These are phyloP conservation scores for Aspergillus latus DNA, from an alignment of 2,329 filamentous ascomycete genomes.

Conservation along the genomic window DNA sequence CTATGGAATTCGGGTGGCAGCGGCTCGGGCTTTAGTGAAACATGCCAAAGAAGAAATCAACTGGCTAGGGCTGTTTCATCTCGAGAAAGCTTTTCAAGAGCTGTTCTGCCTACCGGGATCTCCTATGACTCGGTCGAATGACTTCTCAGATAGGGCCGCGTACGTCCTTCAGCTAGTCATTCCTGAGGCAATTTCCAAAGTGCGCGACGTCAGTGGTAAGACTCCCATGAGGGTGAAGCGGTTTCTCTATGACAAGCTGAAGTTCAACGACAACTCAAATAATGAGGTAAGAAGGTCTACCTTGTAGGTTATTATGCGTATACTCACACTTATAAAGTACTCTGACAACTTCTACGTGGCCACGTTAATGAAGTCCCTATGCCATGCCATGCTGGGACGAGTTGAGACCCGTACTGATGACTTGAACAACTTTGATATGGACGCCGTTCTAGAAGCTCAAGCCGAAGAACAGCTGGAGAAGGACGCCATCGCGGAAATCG, in stretches of 20 bases:
- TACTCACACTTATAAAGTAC: conserved; percentile 49
- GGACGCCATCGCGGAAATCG: conserved; percentile 61
- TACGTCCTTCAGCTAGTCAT: conserved; percentile 86
- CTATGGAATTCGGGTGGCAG: conserved; percentile 85
- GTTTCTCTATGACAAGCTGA: conserved; percentile 84
- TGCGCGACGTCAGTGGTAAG: conserved; percentile 72
- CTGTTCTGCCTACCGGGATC: conserved; percentile 82
- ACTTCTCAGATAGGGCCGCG: conserved; percentile 82
- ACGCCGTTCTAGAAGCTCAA: conserved; percentile 50
- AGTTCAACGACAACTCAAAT: conserved; percentile 90
- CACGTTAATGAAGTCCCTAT: conserved; percentile 67
- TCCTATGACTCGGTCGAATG: conserved; percentile 79
- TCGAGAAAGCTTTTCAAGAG: conserved; percentile 81
- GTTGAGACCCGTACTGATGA: conserved; percentile 41
- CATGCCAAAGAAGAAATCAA: conserved; percentile 70
- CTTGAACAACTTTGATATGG: conserved; percentile 47
- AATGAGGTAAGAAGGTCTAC: conserved; percentile 57
- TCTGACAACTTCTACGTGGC: conserved; percentile 90
- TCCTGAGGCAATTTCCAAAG: conserved; percentile 72
- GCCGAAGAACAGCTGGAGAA: conserved; percentile 57
- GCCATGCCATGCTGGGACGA: conserved; percentile 53
- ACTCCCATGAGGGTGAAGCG: conserved; percentile 76
- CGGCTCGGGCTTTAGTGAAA: conserved; percentile 72
- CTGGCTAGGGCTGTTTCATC: conserved; percentile 78
- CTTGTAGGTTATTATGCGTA: neutral